phyloP scores from a whole-genome alignment of 1,284 basidiomycete species.

The Ceratobasidium sp. region DNA sequence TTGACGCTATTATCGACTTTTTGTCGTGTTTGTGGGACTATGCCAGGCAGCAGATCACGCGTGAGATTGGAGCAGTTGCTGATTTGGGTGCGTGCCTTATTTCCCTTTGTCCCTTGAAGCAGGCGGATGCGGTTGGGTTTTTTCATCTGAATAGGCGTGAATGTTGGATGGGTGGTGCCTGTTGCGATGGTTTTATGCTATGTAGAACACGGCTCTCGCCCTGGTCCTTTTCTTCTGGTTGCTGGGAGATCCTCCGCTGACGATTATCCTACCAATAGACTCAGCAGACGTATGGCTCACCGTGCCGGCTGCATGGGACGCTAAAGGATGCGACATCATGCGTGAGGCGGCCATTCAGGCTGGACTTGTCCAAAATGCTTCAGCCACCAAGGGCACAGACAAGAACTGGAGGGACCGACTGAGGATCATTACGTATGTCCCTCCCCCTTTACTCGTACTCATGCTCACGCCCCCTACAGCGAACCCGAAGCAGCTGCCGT shows the following conservation, averaged over 20 bases:
- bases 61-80: slow-evolving; percentile 78
- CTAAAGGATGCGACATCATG: slow-evolving; percentile 79
- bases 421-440: slow-evolving; percentile 71
- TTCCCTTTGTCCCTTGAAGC: neutral
- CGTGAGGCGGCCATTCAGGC: slow-evolving; percentile 77
- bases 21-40: slow-evolving; percentile 81
- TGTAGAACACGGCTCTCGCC: too few relatives aligned
- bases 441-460: neutral
- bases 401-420: slow-evolving; percentile 75
- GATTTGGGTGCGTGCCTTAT: slow-evolving; percentile 66
- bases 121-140: neutral
- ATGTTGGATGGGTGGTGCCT: too few relatives aligned
- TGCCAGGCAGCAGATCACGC: slow-evolving; percentile 80
- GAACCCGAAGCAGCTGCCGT: slow-evolving; percentile 86
- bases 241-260: neutral
- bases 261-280: slow-evolving; percentile 56
- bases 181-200: too few relatives aligned
- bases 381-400: slow-evolving; percentile 62
- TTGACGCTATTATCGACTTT: slow-evolving; percentile 80
- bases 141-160: too few relatives aligned
- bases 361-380: slow-evolving; percentile 71
- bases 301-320: slow-evolving; percentile 86
- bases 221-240: neutral
- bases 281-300: slow-evolving; percentile 79
- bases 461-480: slow-evolving; percentile 49